phyloP scores from a whole-genome alignment of 202 grass and related monocot genomes.

The Saccharum hybrid region DNA sequence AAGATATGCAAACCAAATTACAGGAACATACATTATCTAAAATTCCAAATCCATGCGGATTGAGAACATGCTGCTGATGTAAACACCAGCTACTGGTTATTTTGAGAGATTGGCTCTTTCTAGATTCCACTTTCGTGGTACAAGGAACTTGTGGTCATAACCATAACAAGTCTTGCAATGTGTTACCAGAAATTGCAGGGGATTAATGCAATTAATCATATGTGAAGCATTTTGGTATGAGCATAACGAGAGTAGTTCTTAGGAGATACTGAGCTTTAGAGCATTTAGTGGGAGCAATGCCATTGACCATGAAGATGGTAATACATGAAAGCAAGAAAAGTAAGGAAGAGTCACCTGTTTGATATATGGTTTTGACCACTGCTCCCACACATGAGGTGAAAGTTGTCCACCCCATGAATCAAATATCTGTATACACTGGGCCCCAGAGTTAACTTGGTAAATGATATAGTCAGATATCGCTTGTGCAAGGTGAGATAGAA shows the following conservation, averaged over 20 bases:
- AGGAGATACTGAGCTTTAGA: constrained; percentile 14
- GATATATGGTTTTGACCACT: constrained; percentile 99
- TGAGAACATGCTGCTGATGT: constrained; percentile 8
- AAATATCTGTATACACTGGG: constrained; percentile 98
- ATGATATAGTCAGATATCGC: constrained; percentile 94
- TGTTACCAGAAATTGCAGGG: background rate
- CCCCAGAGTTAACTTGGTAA: constrained; percentile 94
- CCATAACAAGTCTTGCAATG: background rate
- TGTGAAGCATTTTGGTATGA: constrained; percentile 26
- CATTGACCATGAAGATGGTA: constrained; percentile 21
- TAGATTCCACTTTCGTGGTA: constrained; percentile 22
- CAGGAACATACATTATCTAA: constrained; percentile 25
- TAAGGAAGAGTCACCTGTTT: constrained; percentile 64
- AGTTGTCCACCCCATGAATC: constrained; percentile 99
- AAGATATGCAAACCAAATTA: constrained; percentile 40
- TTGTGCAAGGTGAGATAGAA: constrained; percentile 81
- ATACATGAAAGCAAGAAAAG: constrained; percentile 35
- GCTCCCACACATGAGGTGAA: constrained; percentile 94
- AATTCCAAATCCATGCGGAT: constrained; percentile 28
- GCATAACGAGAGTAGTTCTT: constrained; percentile 21
- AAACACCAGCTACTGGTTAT: constrained; percentile 22
- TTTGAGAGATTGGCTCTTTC: background rate
- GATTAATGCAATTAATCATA: constrained; percentile 9
- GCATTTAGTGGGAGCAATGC: constrained; percentile 7
- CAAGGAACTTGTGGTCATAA: constrained; percentile 20